Evolutionary conservation across 495 filamentous ascomycete genomes (phyloP).

Genomic region (Hypoxylon intermedium): DNA sequence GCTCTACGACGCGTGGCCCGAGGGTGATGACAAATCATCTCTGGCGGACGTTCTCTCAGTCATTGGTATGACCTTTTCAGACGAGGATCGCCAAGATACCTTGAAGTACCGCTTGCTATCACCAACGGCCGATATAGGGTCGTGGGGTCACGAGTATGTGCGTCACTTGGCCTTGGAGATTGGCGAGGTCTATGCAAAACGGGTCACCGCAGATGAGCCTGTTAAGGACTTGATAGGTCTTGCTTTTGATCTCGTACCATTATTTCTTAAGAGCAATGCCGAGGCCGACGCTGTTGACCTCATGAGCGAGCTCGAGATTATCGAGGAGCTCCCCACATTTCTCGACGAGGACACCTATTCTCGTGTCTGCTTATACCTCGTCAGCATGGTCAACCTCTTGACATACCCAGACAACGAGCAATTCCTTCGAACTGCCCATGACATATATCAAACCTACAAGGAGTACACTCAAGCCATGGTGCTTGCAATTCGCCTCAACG

Average conservation of each 20-base stretch:
- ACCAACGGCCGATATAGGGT: conserved; percentile 88
- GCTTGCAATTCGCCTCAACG: conserved; percentile 91
- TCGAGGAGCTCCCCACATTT: conserved; percentile 86
- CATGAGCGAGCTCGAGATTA: conserved; percentile 95
- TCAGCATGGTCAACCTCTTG: conserved; percentile 97
- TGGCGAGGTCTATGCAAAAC: conserved; percentile 87
- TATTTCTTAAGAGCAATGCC: conserved; percentile 95
- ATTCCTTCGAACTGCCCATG: conserved; percentile 88
- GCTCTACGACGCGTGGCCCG: conserved; percentile 86
- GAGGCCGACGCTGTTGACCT: conserved; percentile 98
- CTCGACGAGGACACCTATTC: conserved; percentile 93
- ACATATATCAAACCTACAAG: conserved; percentile 90
- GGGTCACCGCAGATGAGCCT: conserved; percentile 64
- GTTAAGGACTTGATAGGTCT: conserved; percentile 81
- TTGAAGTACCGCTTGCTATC: conserved; percentile 92
- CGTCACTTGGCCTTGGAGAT: conserved; percentile 95
- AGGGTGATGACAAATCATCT: conserved; percentile 82
- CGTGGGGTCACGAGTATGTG: conserved; percentile 99
- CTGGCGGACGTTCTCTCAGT: conserved; percentile 96
- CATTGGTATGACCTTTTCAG: conserved; percentile 98
- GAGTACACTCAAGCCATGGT: conserved; percentile 92
- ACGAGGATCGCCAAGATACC: conserved; percentile 93
- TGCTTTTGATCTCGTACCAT: conserved; percentile 82
- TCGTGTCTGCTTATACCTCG: conserved; percentile 96
- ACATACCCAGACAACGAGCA: conserved; percentile 96